Percentiles rank a stretch among this genome's conserved stretches.
Evolutionary conservation across 2,329 filamentous ascomycete genomes (phyloP).

Genomic region (Colletotrichum orbiculare): DNA sequence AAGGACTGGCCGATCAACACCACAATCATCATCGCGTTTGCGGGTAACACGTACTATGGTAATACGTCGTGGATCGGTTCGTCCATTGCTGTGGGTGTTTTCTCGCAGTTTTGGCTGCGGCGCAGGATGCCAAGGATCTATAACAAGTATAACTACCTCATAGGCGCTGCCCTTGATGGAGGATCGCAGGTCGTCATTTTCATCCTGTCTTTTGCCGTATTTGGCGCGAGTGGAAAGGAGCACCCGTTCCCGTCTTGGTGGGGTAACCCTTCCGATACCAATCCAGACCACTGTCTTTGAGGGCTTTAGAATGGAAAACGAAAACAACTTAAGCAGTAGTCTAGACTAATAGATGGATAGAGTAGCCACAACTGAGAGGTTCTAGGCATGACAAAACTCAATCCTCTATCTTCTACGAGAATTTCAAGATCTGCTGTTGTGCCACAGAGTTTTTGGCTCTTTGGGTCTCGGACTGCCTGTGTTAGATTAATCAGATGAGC

Average conservation of each 20-base stretch:
- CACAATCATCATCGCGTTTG: constrained; percentile 53
- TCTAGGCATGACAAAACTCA: too few relatives aligned
- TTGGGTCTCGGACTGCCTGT: too few relatives aligned
- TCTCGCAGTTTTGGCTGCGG: constrained; percentile 43
- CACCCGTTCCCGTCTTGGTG: constrained; percentile 39
- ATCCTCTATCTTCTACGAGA: too few relatives aligned
- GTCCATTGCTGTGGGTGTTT: constrained; percentile 47
- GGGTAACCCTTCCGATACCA: constrained; percentile 36
- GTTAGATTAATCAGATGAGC: too few relatives aligned
- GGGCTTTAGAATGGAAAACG: not conserved
- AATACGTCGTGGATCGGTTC: constrained; percentile 48
- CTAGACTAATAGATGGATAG: too few relatives aligned
- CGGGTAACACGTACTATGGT: constrained; percentile 53
- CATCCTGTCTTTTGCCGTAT: constrained; percentile 42
- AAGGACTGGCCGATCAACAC: constrained; percentile 49
- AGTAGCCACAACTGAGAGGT: too few relatives aligned
- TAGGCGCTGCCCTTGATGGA: constrained; percentile 43
- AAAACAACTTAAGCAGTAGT: not conserved
- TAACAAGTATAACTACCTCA: constrained; percentile 44
- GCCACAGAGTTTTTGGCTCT: too few relatives aligned
- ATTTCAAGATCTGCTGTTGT: too few relatives aligned
- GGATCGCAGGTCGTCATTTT: constrained; percentile 44
- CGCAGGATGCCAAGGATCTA: constrained; percentile 40
- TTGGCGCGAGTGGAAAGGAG: constrained; percentile 39
- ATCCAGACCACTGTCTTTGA: constrained; percentile 36